Conservation (phyloP, 306 rosid genomes). For the Citrullus mucosospermus region DNA sequence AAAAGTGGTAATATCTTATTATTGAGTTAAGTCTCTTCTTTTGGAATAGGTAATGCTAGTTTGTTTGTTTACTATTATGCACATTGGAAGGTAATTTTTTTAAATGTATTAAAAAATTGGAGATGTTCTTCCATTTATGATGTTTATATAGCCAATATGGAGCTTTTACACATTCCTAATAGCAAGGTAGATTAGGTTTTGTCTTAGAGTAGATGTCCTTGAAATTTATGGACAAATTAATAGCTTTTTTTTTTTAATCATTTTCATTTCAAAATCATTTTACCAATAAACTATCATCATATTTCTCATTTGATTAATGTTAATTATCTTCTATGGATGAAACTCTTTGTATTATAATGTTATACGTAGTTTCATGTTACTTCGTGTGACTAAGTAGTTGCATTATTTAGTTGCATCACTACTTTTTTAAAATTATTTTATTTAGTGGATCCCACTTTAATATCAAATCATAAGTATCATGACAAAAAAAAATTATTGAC, state of each 20-base stretch:
- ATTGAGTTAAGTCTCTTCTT: background rate
- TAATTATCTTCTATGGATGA: background rate
- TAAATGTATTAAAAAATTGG: background rate
- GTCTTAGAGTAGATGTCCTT: background rate
- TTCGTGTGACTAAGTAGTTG: background rate
- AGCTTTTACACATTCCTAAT: background rate
- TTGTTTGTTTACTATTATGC: background rate
- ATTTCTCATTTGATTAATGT: background rate
- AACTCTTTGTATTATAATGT: background rate
- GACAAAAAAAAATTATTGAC: background rate
- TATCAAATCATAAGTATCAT: background rate
- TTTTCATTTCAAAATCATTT: background rate
- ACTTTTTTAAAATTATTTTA: background rate
- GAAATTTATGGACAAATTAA: background rate
- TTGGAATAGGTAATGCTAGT: background rate
- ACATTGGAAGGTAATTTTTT: background rate
- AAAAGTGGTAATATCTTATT: background rate
- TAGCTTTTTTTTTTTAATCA: background rate
- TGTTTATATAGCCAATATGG: background rate
- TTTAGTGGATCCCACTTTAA: background rate
- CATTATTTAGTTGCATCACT: background rate
- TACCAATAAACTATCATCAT: background rate
- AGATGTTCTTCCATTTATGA: background rate
- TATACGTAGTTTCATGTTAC: background rate
- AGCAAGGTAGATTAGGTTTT: background rate